phyloP scores from a whole-genome alignment of 108 stramenopile species.

The Parietichytrium sp. region DNA sequence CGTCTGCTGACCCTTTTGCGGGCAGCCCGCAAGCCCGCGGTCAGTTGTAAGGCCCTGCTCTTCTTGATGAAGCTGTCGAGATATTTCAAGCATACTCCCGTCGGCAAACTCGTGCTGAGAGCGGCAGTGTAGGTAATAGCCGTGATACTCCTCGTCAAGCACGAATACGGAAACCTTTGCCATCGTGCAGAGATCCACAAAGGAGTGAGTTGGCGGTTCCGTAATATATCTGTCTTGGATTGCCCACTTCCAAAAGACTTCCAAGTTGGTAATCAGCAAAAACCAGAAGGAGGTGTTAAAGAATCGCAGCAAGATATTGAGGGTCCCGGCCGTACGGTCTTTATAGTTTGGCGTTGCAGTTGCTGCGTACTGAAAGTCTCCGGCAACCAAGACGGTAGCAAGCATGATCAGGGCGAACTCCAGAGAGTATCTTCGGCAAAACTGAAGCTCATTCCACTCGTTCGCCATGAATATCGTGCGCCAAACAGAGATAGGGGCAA shows the following conservation, averaged over 20 bases:
- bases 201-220: slow-evolving; percentile 63
- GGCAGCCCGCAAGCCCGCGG: slow-evolving; percentile 64
- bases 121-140: slow-evolving; percentile 77
- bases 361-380: slow-evolving; percentile 64
- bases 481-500: slow-evolving; percentile 56
- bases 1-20: slow-evolving; percentile 53
- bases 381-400: slow-evolving; percentile 62
- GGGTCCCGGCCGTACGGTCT: slow-evolving; percentile 50
- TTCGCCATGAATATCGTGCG: slow-evolving; percentile 69
- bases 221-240: slow-evolving; percentile 67
- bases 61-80: slow-evolving; percentile 69
- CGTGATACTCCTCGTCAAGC: slow-evolving; percentile 66
- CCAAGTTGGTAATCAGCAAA: slow-evolving; percentile 51
- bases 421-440: slow-evolving; percentile 56
- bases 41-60: slow-evolving; percentile 60
- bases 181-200: slow-evolving; percentile 73
- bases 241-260: slow-evolving; percentile 64
- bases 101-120: slow-evolving; percentile 73
- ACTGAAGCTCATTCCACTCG: slow-evolving; percentile 71
- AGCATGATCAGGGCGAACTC: slow-evolving; percentile 62
- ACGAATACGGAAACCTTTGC: slow-evolving; percentile 73
- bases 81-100: slow-evolving; percentile 65
- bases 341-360: slow-evolving; percentile 61
- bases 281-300: slow-evolving; percentile 68
- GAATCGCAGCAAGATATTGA: slow-evolving; percentile 73